phyloP scores from a whole-genome alignment of 1,139 yeast species.

The Fermentozyma sake region DNA sequence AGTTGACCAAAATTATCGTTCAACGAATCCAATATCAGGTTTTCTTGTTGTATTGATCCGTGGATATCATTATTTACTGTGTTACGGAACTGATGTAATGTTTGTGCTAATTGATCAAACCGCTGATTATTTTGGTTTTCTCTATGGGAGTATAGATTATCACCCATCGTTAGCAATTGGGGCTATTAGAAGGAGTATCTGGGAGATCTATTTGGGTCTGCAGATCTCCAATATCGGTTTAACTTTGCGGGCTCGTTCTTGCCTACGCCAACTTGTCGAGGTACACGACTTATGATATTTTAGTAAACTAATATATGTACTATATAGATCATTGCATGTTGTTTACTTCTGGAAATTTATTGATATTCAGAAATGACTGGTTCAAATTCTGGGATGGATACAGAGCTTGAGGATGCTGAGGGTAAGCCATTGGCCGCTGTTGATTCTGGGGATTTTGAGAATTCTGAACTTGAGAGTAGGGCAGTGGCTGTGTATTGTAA shows the following conservation, averaged over 20 bases:
- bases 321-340: conserved; percentile 10
- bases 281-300: conserved; percentile 1
- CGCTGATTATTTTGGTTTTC: conserved; percentile 44
- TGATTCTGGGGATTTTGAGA: too few species aligned
- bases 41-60: conserved; percentile 39
- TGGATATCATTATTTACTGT: conserved; percentile 44
- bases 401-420: conserved; percentile 1
- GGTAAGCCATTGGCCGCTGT: too few species aligned
- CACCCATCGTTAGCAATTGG: conserved; percentile 20
- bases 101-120: conserved; percentile 43
- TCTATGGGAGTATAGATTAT: conserved; percentile 37
- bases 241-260: background rate
- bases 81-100: conserved; percentile 40
- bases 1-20: conserved; percentile 59
- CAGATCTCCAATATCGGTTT: too few species aligned
- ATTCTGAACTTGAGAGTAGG: too few species aligned
- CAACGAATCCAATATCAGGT: conserved; percentile 46
- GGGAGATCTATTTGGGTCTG: too few species aligned
- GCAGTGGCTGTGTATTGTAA: too few species aligned
- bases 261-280: conserved; percentile 1
- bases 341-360: conserved; percentile 27
- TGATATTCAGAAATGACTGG: conserved; percentile 24
- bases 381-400: background rate
- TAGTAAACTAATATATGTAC: conserved; percentile 2
- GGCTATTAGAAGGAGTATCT: too few species aligned